Percentiles rank a stretch among this genome's conserved stretches.
Conservation (phyloP, 805 yeast species). For the Candida parachauliodes region DNA sequence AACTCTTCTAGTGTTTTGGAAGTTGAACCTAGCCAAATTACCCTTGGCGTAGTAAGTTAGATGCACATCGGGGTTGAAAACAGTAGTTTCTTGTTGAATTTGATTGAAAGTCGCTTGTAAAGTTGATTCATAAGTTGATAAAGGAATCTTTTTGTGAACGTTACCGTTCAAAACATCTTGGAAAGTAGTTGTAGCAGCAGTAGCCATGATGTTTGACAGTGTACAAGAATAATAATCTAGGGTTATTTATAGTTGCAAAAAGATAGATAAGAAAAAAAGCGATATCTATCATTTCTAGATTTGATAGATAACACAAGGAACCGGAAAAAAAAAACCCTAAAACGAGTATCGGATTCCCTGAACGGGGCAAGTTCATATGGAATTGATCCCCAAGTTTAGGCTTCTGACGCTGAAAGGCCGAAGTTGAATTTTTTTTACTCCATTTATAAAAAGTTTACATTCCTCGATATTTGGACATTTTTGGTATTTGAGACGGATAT, state of each 20-base stretch:
- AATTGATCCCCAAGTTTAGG: neutral
- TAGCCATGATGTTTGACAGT: neutral
- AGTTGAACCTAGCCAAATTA: conserved; percentile 13
- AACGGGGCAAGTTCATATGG: neutral
- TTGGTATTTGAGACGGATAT: too few relatives aligned
- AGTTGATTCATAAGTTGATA: conserved; percentile 27
- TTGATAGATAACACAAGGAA: conserved; percentile 1
- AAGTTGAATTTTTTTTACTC: neutral
- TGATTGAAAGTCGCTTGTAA: conserved; percentile 27
- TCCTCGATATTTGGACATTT: too few relatives aligned
- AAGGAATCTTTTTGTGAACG: conserved; percentile 31
- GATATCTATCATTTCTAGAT: conserved; percentile 5
- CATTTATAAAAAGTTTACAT: neutral
- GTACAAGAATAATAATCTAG: neutral
- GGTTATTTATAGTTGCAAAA: conserved; percentile 2
- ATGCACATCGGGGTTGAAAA: conserved; percentile 34
- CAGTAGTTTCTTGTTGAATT: conserved; percentile 4
- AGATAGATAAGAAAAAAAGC: neutral
- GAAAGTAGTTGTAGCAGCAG: conserved; percentile 14
- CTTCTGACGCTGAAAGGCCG: neutral
- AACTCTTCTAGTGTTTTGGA: conserved; percentile 25
- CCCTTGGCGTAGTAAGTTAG: conserved; percentile 23
- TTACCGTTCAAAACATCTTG: conserved; percentile 34
- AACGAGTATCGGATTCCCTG: neutral
- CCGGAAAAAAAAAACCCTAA: neutral